phyloP scores from a whole-genome alignment of 2,329 filamentous ascomycete genomes.

The Aspergillus puulaauensis region DNA sequence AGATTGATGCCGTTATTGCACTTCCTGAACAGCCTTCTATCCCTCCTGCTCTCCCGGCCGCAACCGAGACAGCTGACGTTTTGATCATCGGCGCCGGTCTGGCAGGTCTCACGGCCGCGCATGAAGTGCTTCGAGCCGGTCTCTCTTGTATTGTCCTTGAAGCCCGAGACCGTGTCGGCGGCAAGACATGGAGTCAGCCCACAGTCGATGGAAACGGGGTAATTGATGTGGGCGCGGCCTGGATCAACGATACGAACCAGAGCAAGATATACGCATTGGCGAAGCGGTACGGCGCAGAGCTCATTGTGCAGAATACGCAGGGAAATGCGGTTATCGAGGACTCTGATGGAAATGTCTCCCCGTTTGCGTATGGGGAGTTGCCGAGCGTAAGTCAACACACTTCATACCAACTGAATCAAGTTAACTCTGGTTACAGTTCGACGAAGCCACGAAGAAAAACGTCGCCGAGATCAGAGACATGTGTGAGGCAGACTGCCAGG shows the following conservation, averaged over 20 bases:
- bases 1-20: conserved; percentile 42
- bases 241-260: conserved; percentile 61
- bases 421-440: conserved; percentile 15
- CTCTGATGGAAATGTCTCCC: conserved; percentile 28
- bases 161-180: conserved; percentile 45
- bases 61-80: conserved; percentile 18
- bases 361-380: conserved; percentile 21
- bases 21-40: background rate
- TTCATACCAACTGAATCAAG: too few species aligned
- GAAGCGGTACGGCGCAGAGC: conserved; percentile 34
- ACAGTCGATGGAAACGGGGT: conserved; percentile 16
- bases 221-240: conserved; percentile 57
- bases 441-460: conserved; percentile 22
- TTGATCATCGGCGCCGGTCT: conserved; percentile 43
- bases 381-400: background rate
- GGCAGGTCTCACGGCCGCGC: conserved; percentile 38
- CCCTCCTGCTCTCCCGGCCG: background rate
- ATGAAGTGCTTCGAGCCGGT: conserved; percentile 30
- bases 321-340: conserved; percentile 46
- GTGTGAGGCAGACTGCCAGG: conserved; percentile 41
- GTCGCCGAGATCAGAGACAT: conserved; percentile 37
- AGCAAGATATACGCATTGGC: conserved; percentile 43
- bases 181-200: conserved; percentile 36
- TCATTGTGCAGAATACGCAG: conserved; percentile 52
- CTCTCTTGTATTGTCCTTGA: conserved; percentile 40